A percentile compares a stretch with the other conserved stretches of the same genome.
These are phyloP conservation scores for Buddleja alternifolia DNA, from an alignment of 257 asterid genomes.

Conservation along the genomic window DNA sequence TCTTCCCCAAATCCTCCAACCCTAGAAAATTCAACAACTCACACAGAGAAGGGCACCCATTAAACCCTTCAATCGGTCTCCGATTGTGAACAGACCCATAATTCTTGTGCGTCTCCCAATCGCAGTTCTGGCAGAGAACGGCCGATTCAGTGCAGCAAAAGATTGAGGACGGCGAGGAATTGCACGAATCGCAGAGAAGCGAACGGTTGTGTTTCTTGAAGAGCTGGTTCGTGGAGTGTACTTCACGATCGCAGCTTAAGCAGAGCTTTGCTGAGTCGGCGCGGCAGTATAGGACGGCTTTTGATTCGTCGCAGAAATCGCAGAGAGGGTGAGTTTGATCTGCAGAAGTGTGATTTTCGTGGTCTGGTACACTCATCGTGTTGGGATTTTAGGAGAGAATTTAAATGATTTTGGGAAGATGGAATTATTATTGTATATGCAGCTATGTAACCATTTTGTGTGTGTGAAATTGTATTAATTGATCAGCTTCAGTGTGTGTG, in stretches of 20 bases:
- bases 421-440: not conserved
- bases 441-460: not conserved
- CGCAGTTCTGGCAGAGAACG: conserved; percentile 91
- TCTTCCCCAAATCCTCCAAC: conserved; percentile 74
- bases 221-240: conserved; percentile 86
- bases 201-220: conserved; percentile 80
- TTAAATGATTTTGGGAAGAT: too few relatives aligned
- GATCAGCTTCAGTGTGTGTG: not conserved
- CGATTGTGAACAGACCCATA: conserved; percentile 61
- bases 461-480: not conserved
- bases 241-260: conserved; percentile 75
- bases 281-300: conserved; percentile 78
- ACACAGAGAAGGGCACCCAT: conserved; percentile 69
- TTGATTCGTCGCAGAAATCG: conserved; percentile 74
- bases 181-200: conserved; percentile 79
- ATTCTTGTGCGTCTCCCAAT: conserved; percentile 75
- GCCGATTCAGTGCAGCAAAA: conserved; percentile 66
- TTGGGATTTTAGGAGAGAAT: not conserved
- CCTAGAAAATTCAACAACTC: conserved; percentile 69
- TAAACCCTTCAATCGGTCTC: conserved; percentile 82
- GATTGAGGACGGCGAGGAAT: conserved; percentile 72
- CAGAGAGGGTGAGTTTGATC: conserved; percentile 45
- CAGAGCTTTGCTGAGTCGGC: conserved; percentile 97
- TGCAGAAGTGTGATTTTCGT: conserved; percentile 5
- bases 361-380: conserved; percentile 36